Conservation (phyloP, 31 red algal genomes). For the Porphyra umbilicalis region DNA sequence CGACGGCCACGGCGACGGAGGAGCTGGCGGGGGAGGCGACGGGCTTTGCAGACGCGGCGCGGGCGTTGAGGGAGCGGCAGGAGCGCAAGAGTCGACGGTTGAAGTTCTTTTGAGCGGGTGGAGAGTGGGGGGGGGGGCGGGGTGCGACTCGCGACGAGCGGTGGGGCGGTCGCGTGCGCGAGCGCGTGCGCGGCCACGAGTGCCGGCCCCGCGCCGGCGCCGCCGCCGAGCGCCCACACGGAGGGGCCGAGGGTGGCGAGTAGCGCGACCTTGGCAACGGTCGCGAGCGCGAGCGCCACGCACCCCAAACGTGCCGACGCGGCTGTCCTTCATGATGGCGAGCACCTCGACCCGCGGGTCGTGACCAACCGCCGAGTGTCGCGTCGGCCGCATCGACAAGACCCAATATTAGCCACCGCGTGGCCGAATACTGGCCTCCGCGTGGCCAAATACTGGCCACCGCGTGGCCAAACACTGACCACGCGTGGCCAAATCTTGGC, state of each 20-base stretch:
- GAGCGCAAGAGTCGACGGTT: not conserved
- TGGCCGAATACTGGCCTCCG: too few relatives aligned
- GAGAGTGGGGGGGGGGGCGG: too few relatives aligned
- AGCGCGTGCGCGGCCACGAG: not conserved
- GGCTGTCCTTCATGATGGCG: not conserved
- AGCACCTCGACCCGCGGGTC: not conserved
- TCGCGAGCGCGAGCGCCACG: not conserved
- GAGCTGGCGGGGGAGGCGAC: not conserved
- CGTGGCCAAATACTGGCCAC: too few relatives aligned
- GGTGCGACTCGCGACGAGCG: not conserved
- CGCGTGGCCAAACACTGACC: too few relatives aligned
- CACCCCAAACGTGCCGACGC: not conserved
- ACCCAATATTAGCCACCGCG: too few relatives aligned
- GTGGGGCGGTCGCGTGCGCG: not conserved
- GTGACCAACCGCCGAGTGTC: not conserved
- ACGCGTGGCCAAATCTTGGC: too few relatives aligned
- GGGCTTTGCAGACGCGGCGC: not conserved
- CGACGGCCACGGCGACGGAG: not conserved
- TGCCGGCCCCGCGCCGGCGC: too few relatives aligned
- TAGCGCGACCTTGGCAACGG: not conserved
- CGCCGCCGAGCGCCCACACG: not conserved
- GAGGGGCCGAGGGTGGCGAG: not conserved
- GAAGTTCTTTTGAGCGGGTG: not conserved
- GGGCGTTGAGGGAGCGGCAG: not conserved
- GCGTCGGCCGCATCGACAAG: constrained; percentile 1